phyloP scores from a whole-genome alignment of 2,329 filamentous ascomycete species.

The Dactylellina cionopaga region DNA sequence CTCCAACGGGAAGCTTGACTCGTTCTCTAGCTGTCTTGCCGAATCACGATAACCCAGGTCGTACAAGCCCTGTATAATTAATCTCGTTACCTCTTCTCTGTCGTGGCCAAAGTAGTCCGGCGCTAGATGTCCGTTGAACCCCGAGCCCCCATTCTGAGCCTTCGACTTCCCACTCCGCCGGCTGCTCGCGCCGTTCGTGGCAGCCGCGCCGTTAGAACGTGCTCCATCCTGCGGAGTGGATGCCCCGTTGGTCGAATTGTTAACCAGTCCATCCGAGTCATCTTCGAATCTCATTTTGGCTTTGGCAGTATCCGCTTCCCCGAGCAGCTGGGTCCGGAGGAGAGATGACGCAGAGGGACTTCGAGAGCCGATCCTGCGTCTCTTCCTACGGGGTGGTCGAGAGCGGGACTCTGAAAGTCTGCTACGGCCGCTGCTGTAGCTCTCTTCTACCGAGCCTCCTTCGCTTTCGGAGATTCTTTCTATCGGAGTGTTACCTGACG shows the following conservation, averaged over 20 bases:
- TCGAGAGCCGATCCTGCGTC: slow-evolving; percentile 49
- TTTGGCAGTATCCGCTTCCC: slow-evolving; percentile 41
- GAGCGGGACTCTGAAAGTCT: slow-evolving; percentile 42
- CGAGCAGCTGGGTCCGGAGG: slow-evolving; percentile 48
- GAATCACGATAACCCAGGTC: slow-evolving; percentile 87
- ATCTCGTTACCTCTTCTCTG: slow-evolving; percentile 89
- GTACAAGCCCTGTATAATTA: slow-evolving; percentile 87
- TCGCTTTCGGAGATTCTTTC: slow-evolving; percentile 48
- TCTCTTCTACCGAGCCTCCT: slow-evolving; percentile 41
- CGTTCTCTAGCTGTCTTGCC: slow-evolving; percentile 76
- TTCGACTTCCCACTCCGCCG: slow-evolving; percentile 37
- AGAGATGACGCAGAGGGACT: slow-evolving; percentile 50
- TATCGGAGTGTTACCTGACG: slow-evolving; percentile 42
- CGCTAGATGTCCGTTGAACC: slow-evolving; percentile 29
- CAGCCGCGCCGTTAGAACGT: slow-evolving; percentile 19
- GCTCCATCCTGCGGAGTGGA: slow-evolving; percentile 19
- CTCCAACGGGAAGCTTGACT: slow-evolving; percentile 89
- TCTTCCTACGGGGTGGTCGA: slow-evolving; percentile 41
- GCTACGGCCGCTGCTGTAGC: slow-evolving; percentile 40
- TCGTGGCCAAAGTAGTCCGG: slow-evolving; percentile 80
- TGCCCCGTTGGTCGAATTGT: slow-evolving; percentile 40
- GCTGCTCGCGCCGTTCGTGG: slow-evolving; percentile 31
- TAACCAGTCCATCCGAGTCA: slow-evolving; percentile 41
- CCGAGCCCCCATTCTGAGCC: slow-evolving; percentile 22
- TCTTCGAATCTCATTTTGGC: slow-evolving; percentile 50